A percentile compares a stretch with the other conserved stretches of the same genome.
These are phyloP conservation scores for Fusarium sp. DNA, from an alignment of 2,329 filamentous ascomycete species.

Conservation along the genomic window DNA sequence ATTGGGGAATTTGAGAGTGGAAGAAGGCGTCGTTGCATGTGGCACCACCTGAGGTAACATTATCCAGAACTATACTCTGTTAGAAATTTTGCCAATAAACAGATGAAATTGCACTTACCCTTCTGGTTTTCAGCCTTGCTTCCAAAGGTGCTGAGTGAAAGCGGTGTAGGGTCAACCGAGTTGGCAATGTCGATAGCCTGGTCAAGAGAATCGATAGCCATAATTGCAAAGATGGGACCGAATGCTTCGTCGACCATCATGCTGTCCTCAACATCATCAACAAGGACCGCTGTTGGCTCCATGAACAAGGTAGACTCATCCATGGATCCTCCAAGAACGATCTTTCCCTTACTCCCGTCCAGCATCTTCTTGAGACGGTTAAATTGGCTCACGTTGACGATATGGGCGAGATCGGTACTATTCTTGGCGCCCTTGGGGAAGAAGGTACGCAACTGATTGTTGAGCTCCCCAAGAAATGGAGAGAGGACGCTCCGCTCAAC, in stretches of 20 bases:
- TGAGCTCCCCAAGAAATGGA: conserved; percentile 79
- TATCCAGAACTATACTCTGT: conserved; percentile 52
- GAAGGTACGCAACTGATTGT: conserved; percentile 77
- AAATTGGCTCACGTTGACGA: conserved; percentile 85
- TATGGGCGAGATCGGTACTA: conserved; percentile 82
- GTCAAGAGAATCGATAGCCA: conserved; percentile 82
- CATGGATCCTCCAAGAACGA: conserved; percentile 86
- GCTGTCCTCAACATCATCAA: conserved; percentile 76
- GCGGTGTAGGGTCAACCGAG: conserved; percentile 81
- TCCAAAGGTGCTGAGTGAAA: conserved; percentile 88
- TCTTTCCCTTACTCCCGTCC: conserved; percentile 83
- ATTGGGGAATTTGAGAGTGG: conserved; percentile 55
- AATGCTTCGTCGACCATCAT: conserved; percentile 89
- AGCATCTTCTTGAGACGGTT: conserved; percentile 89
- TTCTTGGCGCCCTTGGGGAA: conserved; percentile 83
- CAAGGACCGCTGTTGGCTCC: conserved; percentile 90
- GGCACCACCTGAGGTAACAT: conserved; percentile 61
- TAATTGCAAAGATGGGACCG: conserved; percentile 88
- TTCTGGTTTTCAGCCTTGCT: conserved; percentile 80
- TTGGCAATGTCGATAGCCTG: conserved; percentile 87
- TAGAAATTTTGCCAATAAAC: conserved; percentile 3
- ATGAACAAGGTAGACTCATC: conserved; percentile 86
- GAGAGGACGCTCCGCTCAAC: conserved; percentile 80
- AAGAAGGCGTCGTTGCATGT: conserved; percentile 62
- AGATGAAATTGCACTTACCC: conserved; percentile 59